These are phyloP conservation scores for Harringtonia lauricola DNA, from an alignment of 2,329 filamentous ascomycete genomes.

Conservation along the genomic window DNA sequence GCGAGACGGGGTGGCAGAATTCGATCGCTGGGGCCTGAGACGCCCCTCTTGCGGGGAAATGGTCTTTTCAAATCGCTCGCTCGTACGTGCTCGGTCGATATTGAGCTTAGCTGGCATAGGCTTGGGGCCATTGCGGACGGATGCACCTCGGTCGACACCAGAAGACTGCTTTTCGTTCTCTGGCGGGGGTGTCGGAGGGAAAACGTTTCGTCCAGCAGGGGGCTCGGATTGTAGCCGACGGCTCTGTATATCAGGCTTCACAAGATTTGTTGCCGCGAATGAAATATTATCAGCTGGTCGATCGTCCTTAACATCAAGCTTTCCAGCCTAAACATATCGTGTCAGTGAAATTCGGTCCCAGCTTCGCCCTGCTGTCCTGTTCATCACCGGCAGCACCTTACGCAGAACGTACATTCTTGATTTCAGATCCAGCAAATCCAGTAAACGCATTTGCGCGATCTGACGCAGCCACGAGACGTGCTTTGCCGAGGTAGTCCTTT, in stretches of 20 bases:
- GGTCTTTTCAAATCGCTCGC: conserved; percentile 44
- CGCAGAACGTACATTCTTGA: conserved; percentile 51
- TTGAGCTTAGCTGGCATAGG: conserved; percentile 52
- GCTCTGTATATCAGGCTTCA: conserved; percentile 73
- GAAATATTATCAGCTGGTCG: conserved; percentile 76
- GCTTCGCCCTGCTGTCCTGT: no score
- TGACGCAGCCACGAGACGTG: conserved; percentile 81
- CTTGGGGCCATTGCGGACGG: conserved; percentile 50
- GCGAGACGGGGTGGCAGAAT: conserved; percentile 33
- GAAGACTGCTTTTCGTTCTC: conserved; percentile 52
- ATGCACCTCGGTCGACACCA: conserved; percentile 40
- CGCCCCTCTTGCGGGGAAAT: conserved; percentile 31
- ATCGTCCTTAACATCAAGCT: conserved; percentile 58
- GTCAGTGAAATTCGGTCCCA: not conserved
- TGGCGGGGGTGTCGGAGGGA: conserved; percentile 96
- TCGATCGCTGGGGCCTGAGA: conserved; percentile 25
- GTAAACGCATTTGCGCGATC: conserved; percentile 73
- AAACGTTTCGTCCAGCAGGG: conserved; percentile 66
- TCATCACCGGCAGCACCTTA: not conserved
- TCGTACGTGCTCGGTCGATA: conserved; percentile 43
- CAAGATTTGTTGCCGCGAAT: conserved; percentile 84
- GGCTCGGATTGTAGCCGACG: conserved; percentile 80
- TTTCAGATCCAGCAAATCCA: conserved; percentile 68
- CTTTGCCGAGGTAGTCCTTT: conserved; percentile 95
- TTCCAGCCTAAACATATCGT: conserved; percentile 31